phyloP scores from a whole-genome alignment of 73 alveolate species.

The Paramecium bursaria region DNA sequence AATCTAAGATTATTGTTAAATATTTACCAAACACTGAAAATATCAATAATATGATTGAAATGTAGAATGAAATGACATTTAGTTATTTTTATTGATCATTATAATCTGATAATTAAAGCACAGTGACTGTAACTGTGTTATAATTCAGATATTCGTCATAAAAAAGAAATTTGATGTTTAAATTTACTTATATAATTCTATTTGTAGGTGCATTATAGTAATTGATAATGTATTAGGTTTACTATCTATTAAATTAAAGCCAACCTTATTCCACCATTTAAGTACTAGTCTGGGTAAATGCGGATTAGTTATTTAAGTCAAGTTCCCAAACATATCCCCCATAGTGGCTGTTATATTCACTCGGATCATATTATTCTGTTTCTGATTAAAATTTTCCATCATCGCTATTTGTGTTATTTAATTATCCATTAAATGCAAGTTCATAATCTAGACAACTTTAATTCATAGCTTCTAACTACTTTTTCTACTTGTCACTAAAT shows the following conservation, averaged over 20 bases:
- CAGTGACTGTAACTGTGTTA: not conserved
- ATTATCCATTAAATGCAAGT: too few relatives aligned
- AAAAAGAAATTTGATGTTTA: not conserved
- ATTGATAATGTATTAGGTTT: slow-evolving; percentile 4
- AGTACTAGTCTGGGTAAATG: not conserved
- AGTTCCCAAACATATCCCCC: slow-evolving; percentile 53
- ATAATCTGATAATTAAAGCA: not conserved
- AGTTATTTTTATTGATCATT: not conserved
- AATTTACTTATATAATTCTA: not conserved
- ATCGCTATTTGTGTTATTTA: too few relatives aligned
- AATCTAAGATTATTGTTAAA: not conserved
- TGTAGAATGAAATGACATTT: not conserved
- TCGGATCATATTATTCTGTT: not conserved
- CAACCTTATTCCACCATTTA: not conserved
- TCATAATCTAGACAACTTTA: slow-evolving; percentile 38
- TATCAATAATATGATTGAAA: not conserved
- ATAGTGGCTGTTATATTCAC: not conserved
- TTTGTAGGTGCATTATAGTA: slow-evolving; percentile 38
- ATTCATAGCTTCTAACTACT: not conserved
- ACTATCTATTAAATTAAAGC: not conserved
- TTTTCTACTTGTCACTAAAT: not conserved
- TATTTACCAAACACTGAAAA: slow-evolving; percentile 20
- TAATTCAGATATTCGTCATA: slow-evolving; percentile 27
- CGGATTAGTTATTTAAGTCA: not conserved
- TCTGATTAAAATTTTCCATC: not conserved